Evolutionary conservation across 805 yeast species (phyloP).

Genomic region (Yarrowia yakushimensis): DNA sequence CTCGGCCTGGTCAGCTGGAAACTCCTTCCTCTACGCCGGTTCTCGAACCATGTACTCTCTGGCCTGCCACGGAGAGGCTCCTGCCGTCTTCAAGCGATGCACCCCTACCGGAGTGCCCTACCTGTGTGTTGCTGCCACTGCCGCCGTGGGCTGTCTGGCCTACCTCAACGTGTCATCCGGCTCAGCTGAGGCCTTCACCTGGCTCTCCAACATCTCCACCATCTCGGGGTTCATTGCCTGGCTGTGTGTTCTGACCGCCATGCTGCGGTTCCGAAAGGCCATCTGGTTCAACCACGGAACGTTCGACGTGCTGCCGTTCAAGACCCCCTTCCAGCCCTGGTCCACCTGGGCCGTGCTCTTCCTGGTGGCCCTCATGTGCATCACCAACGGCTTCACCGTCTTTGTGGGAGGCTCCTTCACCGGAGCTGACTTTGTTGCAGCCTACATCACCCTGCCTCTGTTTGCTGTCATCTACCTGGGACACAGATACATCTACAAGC

Average conservation of each 20-base stretch:
- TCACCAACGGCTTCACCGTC: slow-evolving; percentile 72
- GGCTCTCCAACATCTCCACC: slow-evolving; percentile 65
- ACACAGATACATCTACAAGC: slow-evolving; percentile 48
- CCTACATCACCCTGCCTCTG: slow-evolving; percentile 64
- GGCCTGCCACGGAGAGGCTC: slow-evolving; percentile 61
- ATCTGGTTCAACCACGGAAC: slow-evolving; percentile 48
- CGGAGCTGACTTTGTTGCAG: slow-evolving; percentile 61
- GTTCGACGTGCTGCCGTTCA: slow-evolving; percentile 56
- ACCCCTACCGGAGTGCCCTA: slow-evolving; percentile 69
- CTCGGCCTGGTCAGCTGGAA: slow-evolving; percentile 57
- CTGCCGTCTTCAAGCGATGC: slow-evolving; percentile 58
- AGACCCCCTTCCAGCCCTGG: slow-evolving; percentile 53
- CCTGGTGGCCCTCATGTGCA: slow-evolving; percentile 49
- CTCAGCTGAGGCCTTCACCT: slow-evolving; percentile 53
- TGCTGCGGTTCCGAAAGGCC: slow-evolving; percentile 64
- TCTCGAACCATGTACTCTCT: slow-evolving; percentile 56
- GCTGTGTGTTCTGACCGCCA: slow-evolving; percentile 52
- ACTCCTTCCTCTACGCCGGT: slow-evolving; percentile 58
- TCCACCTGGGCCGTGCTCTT: slow-evolving; percentile 54
- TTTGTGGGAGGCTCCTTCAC: slow-evolving; percentile 53
- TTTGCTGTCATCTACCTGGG: slow-evolving; percentile 53
- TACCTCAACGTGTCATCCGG: slow-evolving; percentile 61
- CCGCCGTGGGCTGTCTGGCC: slow-evolving; percentile 57
- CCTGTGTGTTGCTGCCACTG: slow-evolving; percentile 61
- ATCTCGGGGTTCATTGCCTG: slow-evolving; percentile 66